Conservation (phyloP, 1,284 basidiomycete species). For the Phellopilus nigrolimitatus region DNA sequence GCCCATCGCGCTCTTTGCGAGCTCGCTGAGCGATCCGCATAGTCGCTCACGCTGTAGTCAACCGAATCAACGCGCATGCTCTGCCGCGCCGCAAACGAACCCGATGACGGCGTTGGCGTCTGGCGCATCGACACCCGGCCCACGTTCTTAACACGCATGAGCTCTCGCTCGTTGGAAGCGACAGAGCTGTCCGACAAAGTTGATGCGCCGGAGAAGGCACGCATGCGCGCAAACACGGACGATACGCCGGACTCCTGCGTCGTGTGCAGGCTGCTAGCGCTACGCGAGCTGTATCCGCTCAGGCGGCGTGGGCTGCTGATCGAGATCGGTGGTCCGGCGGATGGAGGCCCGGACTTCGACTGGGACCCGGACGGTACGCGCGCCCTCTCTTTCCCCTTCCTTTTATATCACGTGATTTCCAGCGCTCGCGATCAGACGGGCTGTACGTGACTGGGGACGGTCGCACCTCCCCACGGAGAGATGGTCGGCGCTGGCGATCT, state of each 20-base stretch:
- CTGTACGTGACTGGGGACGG: constrained; percentile 9
- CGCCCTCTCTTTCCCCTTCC: constrained; percentile 6
- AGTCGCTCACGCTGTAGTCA: constrained; percentile 12
- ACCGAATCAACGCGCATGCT: constrained; percentile 23
- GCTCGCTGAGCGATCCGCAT: background rate
- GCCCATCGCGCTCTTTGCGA: background rate
- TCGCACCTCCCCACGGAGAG: constrained; percentile 7
- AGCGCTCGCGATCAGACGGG: background rate
- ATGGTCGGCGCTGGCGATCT: constrained; percentile 13
- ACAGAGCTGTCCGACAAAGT: background rate
- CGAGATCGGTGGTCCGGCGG: background rate
- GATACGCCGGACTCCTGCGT: background rate
- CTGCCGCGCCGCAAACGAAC: constrained; percentile 20
- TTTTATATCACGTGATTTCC: background rate
- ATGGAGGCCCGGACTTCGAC: background rate
- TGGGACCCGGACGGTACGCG: background rate
- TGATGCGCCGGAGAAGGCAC: constrained; percentile 5
- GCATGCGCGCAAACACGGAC: background rate
- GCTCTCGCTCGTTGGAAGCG: constrained; percentile 10
- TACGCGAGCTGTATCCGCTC: constrained; percentile 6
- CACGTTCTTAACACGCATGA: constrained; percentile 37
- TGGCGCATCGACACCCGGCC: constrained; percentile 34
- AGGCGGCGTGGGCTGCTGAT: constrained; percentile 15
- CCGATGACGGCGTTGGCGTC: constrained; percentile 24
- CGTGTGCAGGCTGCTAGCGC: background rate